Evolutionary conservation across 2,329 filamentous ascomycete genomes (phyloP).

Genomic region (Lachnellula occidentalis): DNA sequence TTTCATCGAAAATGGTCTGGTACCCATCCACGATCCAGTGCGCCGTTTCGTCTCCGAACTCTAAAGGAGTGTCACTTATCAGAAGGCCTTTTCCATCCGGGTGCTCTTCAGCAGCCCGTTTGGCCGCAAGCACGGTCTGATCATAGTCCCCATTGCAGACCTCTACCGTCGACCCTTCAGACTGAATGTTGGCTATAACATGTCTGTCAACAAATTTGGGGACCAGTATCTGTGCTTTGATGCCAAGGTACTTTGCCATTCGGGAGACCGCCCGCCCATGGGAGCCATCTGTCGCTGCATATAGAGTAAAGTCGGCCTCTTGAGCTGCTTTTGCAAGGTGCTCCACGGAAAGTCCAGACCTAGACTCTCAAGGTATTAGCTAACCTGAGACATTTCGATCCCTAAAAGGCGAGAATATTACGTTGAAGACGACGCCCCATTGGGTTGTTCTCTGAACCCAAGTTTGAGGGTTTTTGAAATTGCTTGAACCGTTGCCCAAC

Average conservation of each 20-base stretch:
- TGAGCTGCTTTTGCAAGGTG: not conserved
- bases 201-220: conserved; percentile 50
- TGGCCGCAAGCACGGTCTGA: conserved; percentile 47
- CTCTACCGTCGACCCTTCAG: conserved; percentile 57
- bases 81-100: conserved; percentile 42
- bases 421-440: not conserved
- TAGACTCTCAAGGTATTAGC: not conserved
- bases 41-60: conserved; percentile 61
- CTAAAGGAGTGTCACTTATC: conserved; percentile 64
- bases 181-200: conserved; percentile 49
- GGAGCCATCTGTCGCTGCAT: conserved; percentile 70
- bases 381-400: conserved; percentile 1
- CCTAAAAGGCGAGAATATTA: not conserved
- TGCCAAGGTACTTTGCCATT: conserved; percentile 56
- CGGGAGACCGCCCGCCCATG: conserved; percentile 67
- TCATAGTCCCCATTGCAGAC: conserved; percentile 59
- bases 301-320: conserved; percentile 37
- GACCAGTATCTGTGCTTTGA: conserved; percentile 57
- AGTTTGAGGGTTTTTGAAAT: conserved; percentile 39
- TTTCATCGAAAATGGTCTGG: conserved; percentile 63
- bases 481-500: conserved; percentile 63
- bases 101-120: conserved; percentile 34
- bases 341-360: not conserved
- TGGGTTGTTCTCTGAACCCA: conserved; percentile 28
- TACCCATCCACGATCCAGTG: conserved; percentile 75